phyloP scores from a whole-genome alignment of 225 moss, liverwort and hornwort genomes.

The Marchantia paleacea region DNA sequence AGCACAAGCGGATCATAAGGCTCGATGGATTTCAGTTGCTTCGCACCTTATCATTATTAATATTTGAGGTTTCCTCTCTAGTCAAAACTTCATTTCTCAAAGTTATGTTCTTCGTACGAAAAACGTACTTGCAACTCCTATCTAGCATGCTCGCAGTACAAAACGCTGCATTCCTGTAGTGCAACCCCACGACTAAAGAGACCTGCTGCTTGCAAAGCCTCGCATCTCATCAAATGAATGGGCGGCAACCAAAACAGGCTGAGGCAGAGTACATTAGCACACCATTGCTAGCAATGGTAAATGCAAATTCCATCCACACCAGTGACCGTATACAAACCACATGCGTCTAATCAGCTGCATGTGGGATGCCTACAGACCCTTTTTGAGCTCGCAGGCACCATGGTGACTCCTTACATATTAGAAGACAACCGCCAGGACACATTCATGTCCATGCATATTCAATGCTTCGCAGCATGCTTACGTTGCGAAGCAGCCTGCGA shows the following conservation, averaged over 20 bases:
- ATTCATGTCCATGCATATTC: conserved; percentile 16
- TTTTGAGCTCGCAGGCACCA: conserved; percentile 19
- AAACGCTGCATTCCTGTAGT: conserved; percentile 21
- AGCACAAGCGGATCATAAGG: background rate
- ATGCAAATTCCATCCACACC: conserved; percentile 13
- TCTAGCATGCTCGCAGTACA: conserved; percentile 19
- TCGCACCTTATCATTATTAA: conserved; percentile 16
- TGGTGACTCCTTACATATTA: conserved; percentile 11
- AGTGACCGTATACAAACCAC: conserved; percentile 5
- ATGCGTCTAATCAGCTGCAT: conserved; percentile 7
- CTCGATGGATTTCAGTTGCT: conserved; percentile 15
- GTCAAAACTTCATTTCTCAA: conserved; percentile 26
- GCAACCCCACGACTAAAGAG: conserved; percentile 17
- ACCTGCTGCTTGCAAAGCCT: conserved; percentile 19
- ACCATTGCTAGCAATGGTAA: conserved; percentile 21
- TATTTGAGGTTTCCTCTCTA: conserved; percentile 5
- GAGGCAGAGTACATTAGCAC: conserved; percentile 18
- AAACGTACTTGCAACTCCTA: conserved; percentile 13
- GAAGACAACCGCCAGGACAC: conserved; percentile 9
- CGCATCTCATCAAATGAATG: conserved; percentile 24
- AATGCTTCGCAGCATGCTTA: conserved; percentile 44
- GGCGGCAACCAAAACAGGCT: conserved; percentile 15
- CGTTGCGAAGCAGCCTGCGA: conserved; percentile 45
- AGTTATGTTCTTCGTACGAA: conserved; percentile 18
- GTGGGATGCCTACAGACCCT: conserved; percentile 14